phyloP scores from a whole-genome alignment of 345 rosid genomes.

The Kandelia obovata region DNA sequence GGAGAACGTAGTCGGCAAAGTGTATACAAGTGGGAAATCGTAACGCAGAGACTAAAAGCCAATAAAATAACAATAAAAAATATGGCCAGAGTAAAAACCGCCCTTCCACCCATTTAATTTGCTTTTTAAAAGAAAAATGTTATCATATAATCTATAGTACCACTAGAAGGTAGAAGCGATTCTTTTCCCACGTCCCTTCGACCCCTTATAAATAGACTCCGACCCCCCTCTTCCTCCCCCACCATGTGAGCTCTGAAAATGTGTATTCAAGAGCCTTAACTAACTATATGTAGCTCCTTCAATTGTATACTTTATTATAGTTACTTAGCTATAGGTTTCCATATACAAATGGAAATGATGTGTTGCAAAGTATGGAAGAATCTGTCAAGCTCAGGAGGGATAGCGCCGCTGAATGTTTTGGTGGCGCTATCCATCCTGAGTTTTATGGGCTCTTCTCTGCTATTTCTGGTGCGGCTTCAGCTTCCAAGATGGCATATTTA shows the following conservation, averaged over 20 bases:
- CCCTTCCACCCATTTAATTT: slow-evolving; percentile 15
- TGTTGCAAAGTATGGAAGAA: slow-evolving; percentile 27
- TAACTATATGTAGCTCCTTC: no score
- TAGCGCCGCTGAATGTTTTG: slow-evolving; percentile 45
- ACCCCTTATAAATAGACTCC: slow-evolving; percentile 33
- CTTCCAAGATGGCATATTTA: not conserved
- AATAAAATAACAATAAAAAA: slow-evolving; percentile 5
- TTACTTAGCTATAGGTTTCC: not conserved
- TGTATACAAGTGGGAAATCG: not conserved
- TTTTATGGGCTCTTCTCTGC: slow-evolving; percentile 45
- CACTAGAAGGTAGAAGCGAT: not conserved
- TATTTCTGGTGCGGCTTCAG: slow-evolving; percentile 12
- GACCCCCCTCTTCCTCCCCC: not conserved
- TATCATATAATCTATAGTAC: not conserved
- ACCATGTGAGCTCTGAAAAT: slow-evolving; percentile 17
- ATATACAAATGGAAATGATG: not conserved
- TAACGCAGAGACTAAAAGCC: not conserved
- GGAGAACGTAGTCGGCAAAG: not conserved
- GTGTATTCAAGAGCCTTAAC: not conserved
- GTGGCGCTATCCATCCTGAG: slow-evolving; percentile 83
- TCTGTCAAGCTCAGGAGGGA: slow-evolving; percentile 84
- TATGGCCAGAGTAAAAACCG: slow-evolving; percentile 4
- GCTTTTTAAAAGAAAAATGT: not conserved
- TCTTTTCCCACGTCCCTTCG: slow-evolving; percentile 7
- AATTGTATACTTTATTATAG: not conserved